These are phyloP conservation scores for Floccularia luteovirens DNA, from an alignment of 768 basidiomycete species.

Conservation along the genomic window DNA sequence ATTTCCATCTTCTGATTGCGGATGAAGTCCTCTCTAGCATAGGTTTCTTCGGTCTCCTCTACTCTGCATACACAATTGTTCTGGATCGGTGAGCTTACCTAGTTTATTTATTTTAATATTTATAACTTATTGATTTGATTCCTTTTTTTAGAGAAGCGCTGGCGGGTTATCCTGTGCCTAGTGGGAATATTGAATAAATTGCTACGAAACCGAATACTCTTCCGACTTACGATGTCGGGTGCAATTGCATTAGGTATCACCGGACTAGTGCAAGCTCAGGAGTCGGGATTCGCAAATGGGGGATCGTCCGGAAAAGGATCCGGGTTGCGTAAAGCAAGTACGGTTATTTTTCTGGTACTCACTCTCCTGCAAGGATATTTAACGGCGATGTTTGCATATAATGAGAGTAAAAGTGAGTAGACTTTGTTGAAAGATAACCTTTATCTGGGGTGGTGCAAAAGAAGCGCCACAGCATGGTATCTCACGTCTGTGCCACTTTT, in stretches of 20 bases:
- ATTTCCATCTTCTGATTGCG: constrained; percentile 23
- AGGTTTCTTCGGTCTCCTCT: constrained; percentile 36
- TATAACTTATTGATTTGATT: not conserved
- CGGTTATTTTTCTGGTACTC: constrained; percentile 27
- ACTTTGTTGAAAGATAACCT: not conserved
- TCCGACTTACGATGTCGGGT: constrained; percentile 17
- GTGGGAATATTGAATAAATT: constrained; percentile 12
- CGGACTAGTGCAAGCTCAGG: constrained; percentile 12
- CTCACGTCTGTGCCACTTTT: too few relatives aligned
- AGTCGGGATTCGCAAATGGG: constrained; percentile 8
- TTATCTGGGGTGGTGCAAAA: too few relatives aligned
- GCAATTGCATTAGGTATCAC: constrained; percentile 27
- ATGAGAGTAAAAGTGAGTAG: constrained; percentile 14
- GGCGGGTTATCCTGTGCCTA: constrained; percentile 6
- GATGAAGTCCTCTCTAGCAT: constrained; percentile 30
- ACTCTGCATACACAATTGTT: constrained; percentile 31
- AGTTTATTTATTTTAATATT: not conserved
- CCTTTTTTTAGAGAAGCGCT: constrained; percentile 12
- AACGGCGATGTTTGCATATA: constrained; percentile 13
- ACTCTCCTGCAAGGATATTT: constrained; percentile 24
- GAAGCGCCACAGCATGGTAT: too few relatives aligned
- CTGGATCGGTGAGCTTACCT: constrained; percentile 25
- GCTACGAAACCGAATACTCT: constrained; percentile 20
- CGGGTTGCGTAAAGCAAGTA: constrained; percentile 23
- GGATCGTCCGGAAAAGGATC: constrained; percentile 5